phyloP scores from a whole-genome alignment of 1,139 yeast genomes.

The Zhuliangozyma blackwelliae region DNA sequence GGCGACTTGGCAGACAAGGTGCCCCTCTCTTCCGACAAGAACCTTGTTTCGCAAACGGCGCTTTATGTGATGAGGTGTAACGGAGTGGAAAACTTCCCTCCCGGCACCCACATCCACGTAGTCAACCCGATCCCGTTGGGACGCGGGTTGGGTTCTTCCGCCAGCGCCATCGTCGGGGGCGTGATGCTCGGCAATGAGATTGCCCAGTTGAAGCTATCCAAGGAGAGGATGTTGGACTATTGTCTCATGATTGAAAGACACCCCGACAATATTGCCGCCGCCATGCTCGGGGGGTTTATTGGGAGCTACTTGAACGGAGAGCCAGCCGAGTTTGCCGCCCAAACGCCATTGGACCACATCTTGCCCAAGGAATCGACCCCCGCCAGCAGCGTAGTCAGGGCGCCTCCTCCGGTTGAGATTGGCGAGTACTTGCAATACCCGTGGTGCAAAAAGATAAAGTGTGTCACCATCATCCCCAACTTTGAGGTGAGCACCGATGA shows the following conservation, averaged over 20 bases:
- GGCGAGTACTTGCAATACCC: conserved; percentile 87
- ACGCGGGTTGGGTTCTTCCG: conserved; percentile 96
- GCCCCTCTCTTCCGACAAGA: conserved; percentile 70
- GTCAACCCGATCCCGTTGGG: conserved; percentile 92
- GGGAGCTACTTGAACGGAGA: conserved; percentile 89
- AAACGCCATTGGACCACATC: conserved; percentile 79
- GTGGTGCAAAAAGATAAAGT: conserved; percentile 78
- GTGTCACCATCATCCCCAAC: conserved; percentile 87
- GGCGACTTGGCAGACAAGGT: conserved; percentile 76
- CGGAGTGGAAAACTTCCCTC: conserved; percentile 68
- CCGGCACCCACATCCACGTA: conserved; percentile 78
- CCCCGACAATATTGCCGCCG: conserved; percentile 97
- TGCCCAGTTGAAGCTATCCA: conserved; percentile 67
- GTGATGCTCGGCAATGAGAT: conserved; percentile 86
- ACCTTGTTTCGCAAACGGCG: conserved; percentile 89
- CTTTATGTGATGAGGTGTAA: conserved; percentile 84
- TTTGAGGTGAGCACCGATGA: conserved; percentile 93
- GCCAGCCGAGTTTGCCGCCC: conserved; percentile 67
- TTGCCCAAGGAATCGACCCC: conserved; percentile 77
- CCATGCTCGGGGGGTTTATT: conserved; percentile 98
- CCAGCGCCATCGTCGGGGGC: conserved; percentile 98
- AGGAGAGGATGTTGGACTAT: conserved; percentile 84
- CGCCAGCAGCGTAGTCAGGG: conserved; percentile 35
- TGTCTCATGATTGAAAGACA: conserved; percentile 96
- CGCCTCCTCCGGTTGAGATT: conserved; percentile 71